Conservation (phyloP, 2,329 filamentous ascomycete species). For the Cytospora leucostoma region DNA sequence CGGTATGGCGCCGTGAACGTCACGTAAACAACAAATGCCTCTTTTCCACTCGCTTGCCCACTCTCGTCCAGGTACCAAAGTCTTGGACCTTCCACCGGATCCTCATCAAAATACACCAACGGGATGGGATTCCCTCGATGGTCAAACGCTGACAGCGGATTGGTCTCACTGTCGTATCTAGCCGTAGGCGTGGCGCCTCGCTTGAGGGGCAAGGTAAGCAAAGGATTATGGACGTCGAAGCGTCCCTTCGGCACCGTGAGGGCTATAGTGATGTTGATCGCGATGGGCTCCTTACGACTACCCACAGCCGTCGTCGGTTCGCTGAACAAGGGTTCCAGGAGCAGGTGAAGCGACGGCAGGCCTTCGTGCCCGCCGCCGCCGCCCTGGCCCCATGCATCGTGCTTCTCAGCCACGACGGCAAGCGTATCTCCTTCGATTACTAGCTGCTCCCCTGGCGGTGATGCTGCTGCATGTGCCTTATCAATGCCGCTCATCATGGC, state of each 20-base stretch:
- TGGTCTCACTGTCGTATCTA: constrained; percentile 12
- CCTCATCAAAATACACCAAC: constrained; percentile 8
- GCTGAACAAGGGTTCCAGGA: constrained; percentile 8
- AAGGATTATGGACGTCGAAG: not conserved
- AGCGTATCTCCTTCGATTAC: too few relatives aligned
- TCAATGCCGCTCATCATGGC: too few relatives aligned
- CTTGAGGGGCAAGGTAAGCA: constrained; percentile 16
- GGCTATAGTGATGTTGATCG: constrained; percentile 14
- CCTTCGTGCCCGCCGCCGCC: not conserved
- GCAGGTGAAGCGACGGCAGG: constrained; percentile 5
- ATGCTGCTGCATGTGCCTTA: too few relatives aligned
- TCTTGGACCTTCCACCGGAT: constrained; percentile 11
- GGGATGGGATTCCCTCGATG: not conserved
- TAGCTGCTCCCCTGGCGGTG: too few relatives aligned
- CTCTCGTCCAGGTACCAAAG: constrained; percentile 10
- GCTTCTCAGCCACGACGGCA: not conserved
- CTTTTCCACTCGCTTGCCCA: not conserved
- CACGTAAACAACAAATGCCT: not conserved
- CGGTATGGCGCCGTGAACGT: constrained; percentile 17
- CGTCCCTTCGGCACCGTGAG: not conserved
- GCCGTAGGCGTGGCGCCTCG: constrained; percentile 7
- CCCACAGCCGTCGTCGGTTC: not conserved
- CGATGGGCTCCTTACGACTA: not conserved
- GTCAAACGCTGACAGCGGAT: not conserved
- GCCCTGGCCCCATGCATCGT: not conserved